Evolutionary conservation across 2,329 filamentous ascomycete genomes (phyloP).

Genomic region (Ophioceras dolichostomum): DNA sequence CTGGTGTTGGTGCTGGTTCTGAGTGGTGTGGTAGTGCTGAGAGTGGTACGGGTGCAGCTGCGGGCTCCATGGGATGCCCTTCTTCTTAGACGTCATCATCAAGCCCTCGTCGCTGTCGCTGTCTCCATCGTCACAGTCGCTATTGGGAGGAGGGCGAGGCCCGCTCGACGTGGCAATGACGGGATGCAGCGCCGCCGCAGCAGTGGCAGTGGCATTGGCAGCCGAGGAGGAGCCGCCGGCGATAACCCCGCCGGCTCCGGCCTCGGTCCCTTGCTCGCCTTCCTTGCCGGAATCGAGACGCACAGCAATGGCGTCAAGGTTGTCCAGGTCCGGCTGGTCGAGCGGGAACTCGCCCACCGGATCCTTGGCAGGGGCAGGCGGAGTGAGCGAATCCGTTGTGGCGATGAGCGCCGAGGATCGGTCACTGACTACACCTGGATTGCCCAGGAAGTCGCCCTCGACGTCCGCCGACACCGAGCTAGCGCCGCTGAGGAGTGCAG

Average conservation of each 20-base stretch:
- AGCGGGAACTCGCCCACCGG: slow-evolving; percentile 32
- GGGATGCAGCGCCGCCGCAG: slow-evolving; percentile 5
- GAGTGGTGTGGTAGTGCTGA: neutral
- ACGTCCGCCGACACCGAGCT: slow-evolving; percentile 52
- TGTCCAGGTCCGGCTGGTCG: slow-evolving; percentile 17
- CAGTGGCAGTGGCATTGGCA: too few relatives aligned
- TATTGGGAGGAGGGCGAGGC: neutral
- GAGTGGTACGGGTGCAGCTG: neutral
- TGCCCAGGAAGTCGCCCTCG: slow-evolving; percentile 45
- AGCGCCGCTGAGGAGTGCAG: slow-evolving; percentile 49
- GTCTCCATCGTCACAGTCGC: slow-evolving; percentile 32
- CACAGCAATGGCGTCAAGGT: slow-evolving; percentile 13
- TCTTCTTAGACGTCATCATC: slow-evolving; percentile 39
- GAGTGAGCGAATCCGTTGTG: slow-evolving; percentile 41
- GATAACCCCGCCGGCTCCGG: too few relatives aligned
- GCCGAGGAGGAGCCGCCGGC: too few relatives aligned
- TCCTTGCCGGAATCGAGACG: slow-evolving; percentile 9
- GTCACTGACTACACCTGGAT: slow-evolving; percentile 31
- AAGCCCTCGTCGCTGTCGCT: slow-evolving; percentile 43
- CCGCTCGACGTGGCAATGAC: slow-evolving; percentile 3
- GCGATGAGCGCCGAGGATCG: slow-evolving; percentile 35
- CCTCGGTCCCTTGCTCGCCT: neutral
- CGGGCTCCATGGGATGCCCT: slow-evolving; percentile 1
- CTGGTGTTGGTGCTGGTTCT: neutral
- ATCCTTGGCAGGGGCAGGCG: slow-evolving; percentile 37